Conservation (phyloP, 2,329 filamentous ascomycete genomes). For the Aspergillus fijiensis region DNA sequence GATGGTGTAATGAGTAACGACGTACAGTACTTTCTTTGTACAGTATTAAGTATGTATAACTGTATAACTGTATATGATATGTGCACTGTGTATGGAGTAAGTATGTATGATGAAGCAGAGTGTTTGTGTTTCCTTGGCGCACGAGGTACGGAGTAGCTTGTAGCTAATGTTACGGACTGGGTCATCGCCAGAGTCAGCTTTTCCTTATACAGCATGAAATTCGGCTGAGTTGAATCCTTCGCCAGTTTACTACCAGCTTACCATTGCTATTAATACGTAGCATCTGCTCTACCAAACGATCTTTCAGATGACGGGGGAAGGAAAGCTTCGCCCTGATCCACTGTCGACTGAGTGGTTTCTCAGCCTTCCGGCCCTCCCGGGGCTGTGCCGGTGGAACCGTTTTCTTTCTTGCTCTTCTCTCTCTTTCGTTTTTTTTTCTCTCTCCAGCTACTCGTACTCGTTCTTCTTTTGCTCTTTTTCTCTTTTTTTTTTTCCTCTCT, state of each 20-base stretch:
- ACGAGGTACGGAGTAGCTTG: too few relatives aligned
- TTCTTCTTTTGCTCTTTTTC: neutral
- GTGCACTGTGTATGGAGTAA: too few relatives aligned
- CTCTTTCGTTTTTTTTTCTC: neutral
- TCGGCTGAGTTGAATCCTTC: neutral
- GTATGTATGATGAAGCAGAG: neutral
- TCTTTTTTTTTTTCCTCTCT: neutral
- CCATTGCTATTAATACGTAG: neutral
- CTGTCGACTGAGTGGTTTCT: neutral
- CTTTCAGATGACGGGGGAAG: neutral
- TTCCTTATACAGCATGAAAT: too few relatives aligned
- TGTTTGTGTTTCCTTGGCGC: neutral
- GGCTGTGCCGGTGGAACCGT: constrained; percentile 23
- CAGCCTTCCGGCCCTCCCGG: constrained; percentile 18
- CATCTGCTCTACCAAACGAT: neutral
- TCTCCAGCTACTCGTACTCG: neutral
- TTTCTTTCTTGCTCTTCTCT: constrained; percentile 1
- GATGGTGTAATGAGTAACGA: too few relatives aligned
- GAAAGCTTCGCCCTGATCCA: neutral
- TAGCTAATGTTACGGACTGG: too few relatives aligned
- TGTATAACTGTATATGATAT: too few relatives aligned
- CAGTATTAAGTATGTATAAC: too few relatives aligned
- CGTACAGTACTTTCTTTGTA: too few relatives aligned
- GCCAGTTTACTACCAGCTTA: neutral
- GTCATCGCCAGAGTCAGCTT: too few relatives aligned